These are phyloP conservation scores for Paracamarosporium sp. DNA, from an alignment of 2,329 filamentous ascomycete genomes.

Conservation along the genomic window DNA sequence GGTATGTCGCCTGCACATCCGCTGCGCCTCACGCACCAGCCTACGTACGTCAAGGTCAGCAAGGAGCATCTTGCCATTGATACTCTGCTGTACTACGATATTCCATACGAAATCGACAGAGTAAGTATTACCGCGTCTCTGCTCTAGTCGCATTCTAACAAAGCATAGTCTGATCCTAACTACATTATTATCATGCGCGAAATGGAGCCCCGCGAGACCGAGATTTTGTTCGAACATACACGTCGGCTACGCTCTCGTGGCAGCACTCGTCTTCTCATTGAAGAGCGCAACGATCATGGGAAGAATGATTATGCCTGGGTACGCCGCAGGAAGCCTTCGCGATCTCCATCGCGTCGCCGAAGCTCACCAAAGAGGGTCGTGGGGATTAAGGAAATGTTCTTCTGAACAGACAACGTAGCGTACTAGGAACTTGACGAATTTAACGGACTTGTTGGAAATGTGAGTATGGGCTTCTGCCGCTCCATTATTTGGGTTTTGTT, in stretches of 20 bases:
- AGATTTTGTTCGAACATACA: slow-evolving; percentile 59
- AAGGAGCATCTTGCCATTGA: slow-evolving; percentile 54
- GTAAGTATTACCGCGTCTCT: slow-evolving; percentile 43
- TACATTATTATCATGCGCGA: slow-evolving; percentile 59
- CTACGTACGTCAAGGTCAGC: slow-evolving; percentile 57
- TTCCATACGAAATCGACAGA: slow-evolving; percentile 56
- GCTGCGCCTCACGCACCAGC: slow-evolving; percentile 41
- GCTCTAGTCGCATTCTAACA: slow-evolving; percentile 9
- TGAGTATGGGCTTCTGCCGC: background rate
- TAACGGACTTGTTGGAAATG: background rate
- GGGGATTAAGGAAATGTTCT: slow-evolving; percentile 43
- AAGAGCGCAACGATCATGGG: slow-evolving; percentile 45
- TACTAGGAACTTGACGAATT: background rate
- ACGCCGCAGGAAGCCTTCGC: slow-evolving; percentile 38
- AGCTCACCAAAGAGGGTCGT: slow-evolving; percentile 38
- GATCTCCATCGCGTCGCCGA: slow-evolving; percentile 38
- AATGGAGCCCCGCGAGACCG: slow-evolving; percentile 56
- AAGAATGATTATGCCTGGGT: slow-evolving; percentile 56
- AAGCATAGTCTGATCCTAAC: slow-evolving; percentile 49
- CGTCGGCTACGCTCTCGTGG: slow-evolving; percentile 49
- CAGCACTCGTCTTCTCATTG: slow-evolving; percentile 48
- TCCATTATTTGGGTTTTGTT: background rate
- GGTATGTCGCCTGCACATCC: slow-evolving; percentile 42
- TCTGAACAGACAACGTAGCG: slow-evolving; percentile 12
- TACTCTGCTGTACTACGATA: slow-evolving; percentile 55